Base-by-base conservation (phyloP, 73 alveolate genomes). In the Uronychia binucleata region DNA sequence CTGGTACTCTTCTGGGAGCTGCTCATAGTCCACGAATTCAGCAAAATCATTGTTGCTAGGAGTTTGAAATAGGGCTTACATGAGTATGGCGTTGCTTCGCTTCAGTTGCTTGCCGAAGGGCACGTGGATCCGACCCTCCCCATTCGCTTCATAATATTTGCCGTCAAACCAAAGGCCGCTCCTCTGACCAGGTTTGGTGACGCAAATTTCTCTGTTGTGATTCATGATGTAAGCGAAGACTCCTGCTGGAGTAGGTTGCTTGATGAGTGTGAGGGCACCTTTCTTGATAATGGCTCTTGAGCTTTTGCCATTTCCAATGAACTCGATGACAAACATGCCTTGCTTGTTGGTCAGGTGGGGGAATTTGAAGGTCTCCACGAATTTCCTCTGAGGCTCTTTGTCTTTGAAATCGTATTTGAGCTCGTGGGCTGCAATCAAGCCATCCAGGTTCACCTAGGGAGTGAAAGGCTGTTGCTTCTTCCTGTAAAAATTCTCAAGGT, bases 161-260 rank as follows among this genome's bases (percentile, higher is more conserved):
- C 57, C 32, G n/a, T 67, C 32, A 31, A 32, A 82, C 78, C 60
- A 74, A 0, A 82, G 74, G 19, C 89, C 89, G 1, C 67, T 46
- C 67, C 19, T 46, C 19, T 5, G 19, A 19, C 35, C 31, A 67
- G 28, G 31, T 0, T 60, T 58, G 8, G 58, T 59, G 25, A 0
- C 1, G 83, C 89, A 82, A 27, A 91, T 81, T 29, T 91, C 74
- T 35, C 81, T 94, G 74, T 90, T 58, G 57, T 94, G 96, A 76
- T 94, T 93, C 33, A 94, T 46, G 74, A 94, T 86, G 78, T 67
- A 87, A 8, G 87, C 87, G 29, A 88, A 28, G 35, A 90, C 91
- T 0, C 98, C 98, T 31, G 90, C 87, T 28, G 78, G 25, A 0
- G 95, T 88, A 31, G 86, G 75, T 77, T 88, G 86, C 76, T 86